These are phyloP conservation scores for Suhomyces bribrorum DNA, from an alignment of 1,139 yeast species.

Conservation along the genomic window DNA sequence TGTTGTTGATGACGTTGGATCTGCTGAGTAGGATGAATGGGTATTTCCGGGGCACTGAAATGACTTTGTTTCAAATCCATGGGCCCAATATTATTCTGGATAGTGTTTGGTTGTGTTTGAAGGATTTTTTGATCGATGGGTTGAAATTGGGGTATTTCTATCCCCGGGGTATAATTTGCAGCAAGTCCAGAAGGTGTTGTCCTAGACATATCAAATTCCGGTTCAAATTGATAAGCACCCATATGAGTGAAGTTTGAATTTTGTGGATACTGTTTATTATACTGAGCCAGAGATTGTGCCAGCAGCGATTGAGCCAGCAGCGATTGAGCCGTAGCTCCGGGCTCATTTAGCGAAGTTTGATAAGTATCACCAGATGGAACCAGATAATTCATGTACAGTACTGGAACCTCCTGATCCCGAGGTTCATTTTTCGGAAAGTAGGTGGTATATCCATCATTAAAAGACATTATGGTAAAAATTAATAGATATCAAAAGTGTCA, in stretches of 20 bases:
- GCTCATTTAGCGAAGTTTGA: no score
- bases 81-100: no score
- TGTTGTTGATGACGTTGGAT: neutral
- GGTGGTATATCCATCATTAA: neutral
- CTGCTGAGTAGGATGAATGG: neutral
- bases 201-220: neutral
- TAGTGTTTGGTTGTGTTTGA: no score
- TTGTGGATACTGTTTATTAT: neutral
- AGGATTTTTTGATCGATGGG: no score
- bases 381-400: neutral
- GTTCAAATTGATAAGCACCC: neutral
- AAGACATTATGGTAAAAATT: no score
- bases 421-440: neutral
- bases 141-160: neutral
- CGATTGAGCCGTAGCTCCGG: neutral
- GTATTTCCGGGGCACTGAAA: neutral
- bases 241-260: neutral
- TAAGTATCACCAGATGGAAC: neutral
- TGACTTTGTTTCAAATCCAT: neutral
- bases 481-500: no score
- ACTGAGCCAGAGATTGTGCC: neutral
- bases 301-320: neutral
- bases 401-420: neutral
- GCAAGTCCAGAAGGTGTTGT: neutral
- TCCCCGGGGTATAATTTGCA: neutral